Evolutionary conservation across 2,329 filamentous ascomycete species (phyloP), one percentile per base, ranked within the genome.

Genomic region (Xylariaceae sp.): DNA sequence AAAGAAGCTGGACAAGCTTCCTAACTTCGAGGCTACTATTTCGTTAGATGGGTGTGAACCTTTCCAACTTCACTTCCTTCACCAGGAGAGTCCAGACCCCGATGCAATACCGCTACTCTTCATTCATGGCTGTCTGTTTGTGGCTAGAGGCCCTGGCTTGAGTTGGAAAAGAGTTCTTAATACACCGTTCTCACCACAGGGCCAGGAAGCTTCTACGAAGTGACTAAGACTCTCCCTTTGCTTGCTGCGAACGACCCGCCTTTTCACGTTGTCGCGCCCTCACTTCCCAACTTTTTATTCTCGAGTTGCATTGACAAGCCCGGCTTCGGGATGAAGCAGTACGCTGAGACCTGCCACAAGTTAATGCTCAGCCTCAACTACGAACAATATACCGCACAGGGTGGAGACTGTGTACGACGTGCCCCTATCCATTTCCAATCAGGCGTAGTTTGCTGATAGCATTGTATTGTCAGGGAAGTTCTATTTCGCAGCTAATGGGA

Each of bases 241-340:
- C 60, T 72, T 16, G 54, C 58, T 3, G 26, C 56, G 11, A 57
- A 61, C 14, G 41, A 62, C 12, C 71, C 67, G 6, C 65, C 70
- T 11, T 76, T 76, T 56, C 68, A 76, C 53, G 57, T 76, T 24
- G 65, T 77, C 2, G 71, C 67, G 0, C 74, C 74, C 7, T 74
- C 71, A 33, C 63, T 75, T 1, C 73, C 73, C 1, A 74, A 73
- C 50, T 76, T 70, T 58, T 74, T 68, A 16, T 77, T 75, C 59
- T 75, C 72, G n/a, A 53, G 61, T 16, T 48, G 67, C 31, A 62
- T 66, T 14, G 55, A 58, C n/a, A 63, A 65, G 26, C 59, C 53
- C 6, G 70, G 71, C 2, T 74, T 74, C 49, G 58, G 53, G 1
- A 40, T 69, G 2, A 34, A 52, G 23, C 64, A 73, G 29, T 63